These are phyloP conservation scores for Corinectria fuckeliana DNA, from an alignment of 2,329 filamentous ascomycete genomes.

Conservation along the genomic window DNA sequence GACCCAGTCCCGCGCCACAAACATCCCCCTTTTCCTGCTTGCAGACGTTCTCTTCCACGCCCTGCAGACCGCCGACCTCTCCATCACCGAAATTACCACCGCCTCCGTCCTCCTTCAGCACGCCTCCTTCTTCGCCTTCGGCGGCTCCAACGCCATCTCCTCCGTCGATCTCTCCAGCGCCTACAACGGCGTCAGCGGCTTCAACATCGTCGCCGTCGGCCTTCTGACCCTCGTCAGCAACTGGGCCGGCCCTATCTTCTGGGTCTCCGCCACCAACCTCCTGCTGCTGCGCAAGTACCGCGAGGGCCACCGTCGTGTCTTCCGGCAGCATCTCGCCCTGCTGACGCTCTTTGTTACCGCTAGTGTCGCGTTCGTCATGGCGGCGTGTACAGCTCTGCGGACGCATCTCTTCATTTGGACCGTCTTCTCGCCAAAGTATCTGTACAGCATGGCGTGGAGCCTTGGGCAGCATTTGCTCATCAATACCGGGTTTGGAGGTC, in stretches of 20 bases:
- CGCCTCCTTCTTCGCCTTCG: constrained; percentile 86
- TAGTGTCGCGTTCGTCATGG: constrained; percentile 79
- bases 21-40: constrained; percentile 83
- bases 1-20: constrained; percentile 85
- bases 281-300: constrained; percentile 55
- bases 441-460: constrained; percentile 91
- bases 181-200: constrained; percentile 88
- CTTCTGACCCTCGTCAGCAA: constrained; percentile 86
- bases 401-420: constrained; percentile 98
- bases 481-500: constrained; percentile 68
- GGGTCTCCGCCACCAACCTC: constrained; percentile 71
- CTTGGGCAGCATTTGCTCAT: constrained; percentile 79
- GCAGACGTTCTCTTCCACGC: constrained; percentile 67
- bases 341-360: constrained; percentile 74
- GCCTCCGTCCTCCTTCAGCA: constrained; percentile 80
- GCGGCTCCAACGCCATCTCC: constrained; percentile 92
- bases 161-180: constrained; percentile 94
- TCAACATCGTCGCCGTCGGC: constrained; percentile 82
- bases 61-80: constrained; percentile 55
- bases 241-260: constrained; percentile 92
- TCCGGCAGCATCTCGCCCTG: constrained; percentile 62
- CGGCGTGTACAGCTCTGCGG: constrained; percentile 80
- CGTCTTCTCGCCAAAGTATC: constrained; percentile 95
- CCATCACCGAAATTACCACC: constrained; percentile 66
- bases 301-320: constrained; percentile 41